A percentile compares a stretch with the other conserved stretches of the same genome.
Conservation (phyloP, 768 basidiomycete species). For the Hygrocybe punicea region DNA sequence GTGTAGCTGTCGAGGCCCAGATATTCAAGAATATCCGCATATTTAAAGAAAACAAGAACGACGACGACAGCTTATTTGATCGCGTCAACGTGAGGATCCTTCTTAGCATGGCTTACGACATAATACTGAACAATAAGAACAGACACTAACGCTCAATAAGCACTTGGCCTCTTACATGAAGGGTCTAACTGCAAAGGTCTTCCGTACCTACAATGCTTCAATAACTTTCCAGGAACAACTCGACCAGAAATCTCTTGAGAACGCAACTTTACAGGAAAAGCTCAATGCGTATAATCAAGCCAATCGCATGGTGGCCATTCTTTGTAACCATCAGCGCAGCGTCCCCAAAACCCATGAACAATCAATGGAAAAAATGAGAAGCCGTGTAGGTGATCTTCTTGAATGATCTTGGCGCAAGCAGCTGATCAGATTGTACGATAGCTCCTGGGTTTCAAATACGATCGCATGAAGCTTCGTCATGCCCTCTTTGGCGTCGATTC, state of each 20-base stretch:
- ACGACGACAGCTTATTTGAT: constrained; percentile 89
- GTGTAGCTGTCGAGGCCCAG: constrained; percentile 82
- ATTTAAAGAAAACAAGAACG: constrained; percentile 91
- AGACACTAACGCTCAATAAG: constrained; percentile 87
- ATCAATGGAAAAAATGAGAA: constrained; percentile 90
- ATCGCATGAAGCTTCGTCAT: constrained; percentile 94
- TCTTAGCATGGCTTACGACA: constrained; percentile 4
- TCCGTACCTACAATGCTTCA: constrained; percentile 99
- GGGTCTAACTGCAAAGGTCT: constrained; percentile 97
- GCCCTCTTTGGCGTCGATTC: constrained; percentile 74
- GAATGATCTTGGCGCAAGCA: background rate
- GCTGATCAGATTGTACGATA: constrained; percentile 30
- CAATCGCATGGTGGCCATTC: constrained; percentile 93
- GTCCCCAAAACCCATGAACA: constrained; percentile 91
- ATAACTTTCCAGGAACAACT: constrained; percentile 91
- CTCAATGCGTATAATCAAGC: constrained; percentile 96
- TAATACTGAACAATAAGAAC: constrained; percentile 21
- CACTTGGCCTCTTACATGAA: constrained; percentile 94
- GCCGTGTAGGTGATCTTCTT: constrained; percentile 60
- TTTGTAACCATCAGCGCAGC: constrained; percentile 98
- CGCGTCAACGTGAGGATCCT: constrained; percentile 77
- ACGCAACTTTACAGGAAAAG: constrained; percentile 88
- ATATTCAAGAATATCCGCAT: constrained; percentile 98
- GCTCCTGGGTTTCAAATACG: constrained; percentile 89
- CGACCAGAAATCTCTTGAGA: constrained; percentile 57